Conservation (phyloP, 2,329 filamentous ascomycete genomes). For the Colletotrichum salicis region DNA sequence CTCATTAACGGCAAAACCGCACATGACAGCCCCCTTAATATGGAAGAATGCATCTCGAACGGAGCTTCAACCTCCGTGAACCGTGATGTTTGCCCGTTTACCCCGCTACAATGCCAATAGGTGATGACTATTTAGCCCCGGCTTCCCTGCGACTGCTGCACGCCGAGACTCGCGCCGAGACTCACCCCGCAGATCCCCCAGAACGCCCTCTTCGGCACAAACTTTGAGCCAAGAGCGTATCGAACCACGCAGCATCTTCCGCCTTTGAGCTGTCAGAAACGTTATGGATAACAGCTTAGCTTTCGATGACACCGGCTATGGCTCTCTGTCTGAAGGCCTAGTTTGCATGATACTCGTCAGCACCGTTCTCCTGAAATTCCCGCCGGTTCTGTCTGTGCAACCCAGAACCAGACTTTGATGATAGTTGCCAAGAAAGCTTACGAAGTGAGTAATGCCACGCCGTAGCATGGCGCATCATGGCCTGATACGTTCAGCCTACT, state of each 20-base stretch:
- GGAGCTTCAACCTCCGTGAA: slow-evolving; percentile 19
- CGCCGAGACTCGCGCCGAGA: slow-evolving; percentile 14
- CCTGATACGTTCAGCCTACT: too few relatives aligned
- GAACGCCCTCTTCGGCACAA: slow-evolving; percentile 29
- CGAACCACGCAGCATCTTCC: background rate
- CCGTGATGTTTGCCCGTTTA: background rate
- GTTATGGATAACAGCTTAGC: background rate
- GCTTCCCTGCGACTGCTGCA: background rate
- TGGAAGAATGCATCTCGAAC: background rate
- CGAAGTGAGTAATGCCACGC: background rate
- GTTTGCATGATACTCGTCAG: background rate
- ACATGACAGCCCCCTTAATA: background rate
- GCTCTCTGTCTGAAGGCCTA: background rate
- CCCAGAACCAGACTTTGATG: background rate
- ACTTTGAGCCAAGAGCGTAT: background rate
- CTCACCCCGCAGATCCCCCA: slow-evolving; percentile 22
- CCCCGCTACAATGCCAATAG: background rate
- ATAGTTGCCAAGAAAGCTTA: background rate
- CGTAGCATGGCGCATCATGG: background rate
- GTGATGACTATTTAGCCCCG: background rate
- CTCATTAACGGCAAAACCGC: background rate
- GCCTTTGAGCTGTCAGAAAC: background rate
- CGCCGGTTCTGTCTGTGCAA: background rate
- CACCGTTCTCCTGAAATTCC: background rate
- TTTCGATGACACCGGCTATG: too few relatives aligned